Evolutionary conservation across 208 protist species (phyloP), one percentile per base, ranked within the genome.

Genomic region (Angomonas deanei): DNA sequence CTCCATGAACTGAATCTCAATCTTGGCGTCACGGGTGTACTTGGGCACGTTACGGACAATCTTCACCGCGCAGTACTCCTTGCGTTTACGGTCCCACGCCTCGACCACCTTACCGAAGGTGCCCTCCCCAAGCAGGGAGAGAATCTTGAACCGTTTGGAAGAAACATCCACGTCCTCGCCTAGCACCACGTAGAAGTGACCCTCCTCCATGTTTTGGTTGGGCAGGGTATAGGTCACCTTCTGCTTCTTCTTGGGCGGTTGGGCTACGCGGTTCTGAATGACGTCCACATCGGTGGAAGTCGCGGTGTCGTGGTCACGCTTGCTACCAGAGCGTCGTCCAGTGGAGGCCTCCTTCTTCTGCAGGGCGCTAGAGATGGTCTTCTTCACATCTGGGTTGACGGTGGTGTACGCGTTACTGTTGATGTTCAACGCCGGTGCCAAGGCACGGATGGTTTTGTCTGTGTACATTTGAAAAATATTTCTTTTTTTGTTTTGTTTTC

Each of bases 81-180:
- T 82, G 34, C 82, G 74, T 67, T 91, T 90, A 61, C 88, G 79
- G 65, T 95, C 88, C 84, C 86, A 95, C 58, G 86, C 79, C 72
- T 93, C 82, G 27, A 96, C 82, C 34, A 94, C 90, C 70, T 92
- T 93, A 54, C 82, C 90, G 65, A 94, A 93, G 27, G 90, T 96
- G 56, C 89, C 89, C 72, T 96, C 84, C 47, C 89, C 86, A 19
- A 94, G 66, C 61, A 93, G 71, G 27, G 81, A 88, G n/a, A 96
- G 83, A 50, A 96, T 94, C 71, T 96, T 93, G 76, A 88, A 93
- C 23, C 89, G 80, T 64, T 86, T 67, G 61, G 84, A 89, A 5
- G 80, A 89, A 27, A 87, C 89, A 60, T 93, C 86, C 61, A 96
- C 86, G 69, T 93, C 84, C 70, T 93, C 85, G 52, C 90, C 90